phyloP scores from a whole-genome alignment of 164 flowering plant species.

The Annona cherimola region DNA sequence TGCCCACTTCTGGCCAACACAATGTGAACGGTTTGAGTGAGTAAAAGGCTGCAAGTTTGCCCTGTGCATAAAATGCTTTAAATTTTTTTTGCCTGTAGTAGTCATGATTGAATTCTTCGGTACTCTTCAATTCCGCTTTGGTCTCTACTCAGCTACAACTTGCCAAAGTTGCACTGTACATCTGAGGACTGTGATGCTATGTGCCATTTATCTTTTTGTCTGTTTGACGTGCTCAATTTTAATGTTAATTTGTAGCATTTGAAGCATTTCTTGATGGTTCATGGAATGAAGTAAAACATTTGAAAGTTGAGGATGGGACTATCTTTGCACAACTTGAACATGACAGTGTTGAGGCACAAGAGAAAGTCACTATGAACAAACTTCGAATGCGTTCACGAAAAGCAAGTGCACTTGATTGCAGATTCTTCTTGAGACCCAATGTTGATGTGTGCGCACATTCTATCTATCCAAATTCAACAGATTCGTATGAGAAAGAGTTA shows the following conservation, averaged over 20 bases:
- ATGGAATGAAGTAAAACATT: conserved; percentile 52
- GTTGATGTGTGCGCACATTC: conserved; percentile 62
- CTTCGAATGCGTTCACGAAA: conserved; percentile 62
- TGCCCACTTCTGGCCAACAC: not conserved
- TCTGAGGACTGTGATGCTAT: not conserved
- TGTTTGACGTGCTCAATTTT: not conserved
- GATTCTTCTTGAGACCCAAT: conserved; percentile 65
- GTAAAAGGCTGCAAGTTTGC: not conserved
- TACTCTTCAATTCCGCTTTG: not conserved
- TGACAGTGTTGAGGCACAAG: conserved; percentile 25
- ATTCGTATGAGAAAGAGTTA: conserved; percentile 24
- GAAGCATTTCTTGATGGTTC: conserved; percentile 56
- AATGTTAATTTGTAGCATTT: conserved; percentile 47
- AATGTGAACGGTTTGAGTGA: not conserved
- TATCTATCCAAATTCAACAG: conserved; percentile 14
- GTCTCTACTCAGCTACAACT: not conserved
- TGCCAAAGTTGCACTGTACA: not conserved
- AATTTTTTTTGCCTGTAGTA: not conserved
- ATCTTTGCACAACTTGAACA: conserved; percentile 33
- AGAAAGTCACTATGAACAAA: conserved; percentile 31
- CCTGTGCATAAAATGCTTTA: not conserved
- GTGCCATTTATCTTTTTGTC: not conserved
- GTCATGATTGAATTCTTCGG: not conserved
- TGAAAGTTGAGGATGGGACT: conserved; percentile 44
- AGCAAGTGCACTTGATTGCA: conserved; percentile 66